phyloP scores from a whole-genome alignment of 1,284 basidiomycete species.

The Ustilago vetiveriae region DNA sequence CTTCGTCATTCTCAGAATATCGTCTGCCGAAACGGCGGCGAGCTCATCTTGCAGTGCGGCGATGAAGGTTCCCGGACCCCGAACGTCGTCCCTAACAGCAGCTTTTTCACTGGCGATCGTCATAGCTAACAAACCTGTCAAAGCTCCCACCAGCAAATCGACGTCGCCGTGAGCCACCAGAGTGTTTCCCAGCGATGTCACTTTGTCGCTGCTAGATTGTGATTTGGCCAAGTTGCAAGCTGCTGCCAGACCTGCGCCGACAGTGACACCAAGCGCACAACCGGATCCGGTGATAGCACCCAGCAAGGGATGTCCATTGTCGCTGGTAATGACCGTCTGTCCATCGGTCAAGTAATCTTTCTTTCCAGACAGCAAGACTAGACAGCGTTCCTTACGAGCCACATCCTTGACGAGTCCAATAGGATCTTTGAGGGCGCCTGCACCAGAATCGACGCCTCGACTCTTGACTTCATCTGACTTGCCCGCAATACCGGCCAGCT shows the following conservation, averaged over 20 bases:
- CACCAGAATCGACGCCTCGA: constrained; percentile 88
- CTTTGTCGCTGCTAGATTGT: not conserved
- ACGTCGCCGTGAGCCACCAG: constrained; percentile 39
- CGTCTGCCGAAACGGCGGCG: constrained; percentile 25
- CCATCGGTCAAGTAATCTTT: constrained; percentile 90
- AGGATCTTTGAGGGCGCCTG: constrained; percentile 80
- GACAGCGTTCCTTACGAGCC: constrained; percentile 80
- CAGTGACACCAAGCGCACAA: constrained; percentile 82
- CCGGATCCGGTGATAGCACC: constrained; percentile 88
- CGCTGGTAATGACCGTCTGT: constrained; percentile 73
- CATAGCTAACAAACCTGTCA: constrained; percentile 76
- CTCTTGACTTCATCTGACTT: constrained; percentile 75
- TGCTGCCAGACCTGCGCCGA: constrained; percentile 78
- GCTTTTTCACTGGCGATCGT: constrained; percentile 87
- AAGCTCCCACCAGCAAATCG: constrained; percentile 55
- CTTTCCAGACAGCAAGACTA: constrained; percentile 84
- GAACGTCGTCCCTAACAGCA: constrained; percentile 75
- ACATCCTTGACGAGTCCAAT: constrained; percentile 76
- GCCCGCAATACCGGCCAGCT: constrained; percentile 81
- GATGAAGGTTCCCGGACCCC: constrained; percentile 86
- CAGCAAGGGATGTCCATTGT: constrained; percentile 81
- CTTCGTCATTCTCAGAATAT: constrained; percentile 23
- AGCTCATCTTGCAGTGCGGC: constrained; percentile 86
- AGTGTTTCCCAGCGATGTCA: constrained; percentile 22
- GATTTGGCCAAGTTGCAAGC: constrained; percentile 69